Evolutionary conservation across 176 grass and related monocot genomes (phyloP), one percentile per base, ranked within the genome.

Genomic region (Rhipidocladum racemiflorum): DNA sequence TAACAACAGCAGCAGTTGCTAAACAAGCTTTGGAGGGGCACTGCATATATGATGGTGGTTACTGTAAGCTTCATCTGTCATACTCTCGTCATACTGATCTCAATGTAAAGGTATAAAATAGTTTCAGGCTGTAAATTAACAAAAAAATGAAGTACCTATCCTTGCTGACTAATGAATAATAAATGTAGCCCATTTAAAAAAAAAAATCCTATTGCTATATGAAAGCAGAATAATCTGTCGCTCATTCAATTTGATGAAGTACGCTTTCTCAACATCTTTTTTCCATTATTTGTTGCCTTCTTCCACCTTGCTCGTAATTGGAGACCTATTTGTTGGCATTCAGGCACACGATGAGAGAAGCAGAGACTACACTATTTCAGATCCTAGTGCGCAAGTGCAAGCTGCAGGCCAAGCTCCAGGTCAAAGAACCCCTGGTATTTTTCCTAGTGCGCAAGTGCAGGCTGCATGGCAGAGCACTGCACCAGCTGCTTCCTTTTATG

Each of bases 1-100:
- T 87, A 75, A 81, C 85, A 65, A 90, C 76, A 32, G 96, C 93
- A 61, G 90, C 88, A 65, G 88, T 95, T 70, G 96, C 96, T 87
- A 99, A 99, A 86, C 91, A 95, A 88, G 87, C 96, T 66, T 85
- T 99, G 82, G 96, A 99, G 90, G 96, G 96, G 57, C 96, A 99
- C 87, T 95, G 96, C 92, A 99, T 99, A 63, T 99, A 99, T 93
- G 88, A 89, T 86, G 96, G 96, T 88, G 93, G 96, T 91, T 99
- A 93, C 77, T 99, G 96, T 99, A 99, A 99, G 93, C 96, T 99
- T 91, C 96, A 95, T 91, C 91, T 95, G 96, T 90, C 96, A 94
- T 99, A 99, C 87, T 99, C 96, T 95, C 93, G 87, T 95, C 96
- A 99, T 99, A 95, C 91, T 95, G 93, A 99, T 99, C 96, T 99